Conservation (phyloP, 2,329 filamentous ascomycete genomes). For the Lachnellula suecica region DNA sequence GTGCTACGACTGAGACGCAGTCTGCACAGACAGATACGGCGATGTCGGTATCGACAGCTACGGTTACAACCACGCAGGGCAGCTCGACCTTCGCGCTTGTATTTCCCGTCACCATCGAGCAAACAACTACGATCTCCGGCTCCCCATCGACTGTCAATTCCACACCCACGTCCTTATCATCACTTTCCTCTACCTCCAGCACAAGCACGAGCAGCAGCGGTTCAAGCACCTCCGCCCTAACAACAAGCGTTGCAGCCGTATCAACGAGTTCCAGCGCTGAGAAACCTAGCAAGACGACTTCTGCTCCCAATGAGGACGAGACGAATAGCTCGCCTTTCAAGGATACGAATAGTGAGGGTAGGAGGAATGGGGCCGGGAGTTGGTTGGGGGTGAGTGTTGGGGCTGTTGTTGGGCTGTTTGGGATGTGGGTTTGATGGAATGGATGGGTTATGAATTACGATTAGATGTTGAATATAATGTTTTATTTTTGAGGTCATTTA, state of each 20-base stretch:
- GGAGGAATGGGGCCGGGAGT: neutral
- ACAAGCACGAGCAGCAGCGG: neutral
- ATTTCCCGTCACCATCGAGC: constrained; percentile 13
- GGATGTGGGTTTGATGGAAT: neutral
- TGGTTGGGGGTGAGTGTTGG: constrained; percentile 12
- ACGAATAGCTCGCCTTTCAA: constrained; percentile 31
- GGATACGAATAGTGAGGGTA: constrained; percentile 14
- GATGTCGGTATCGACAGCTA: constrained; percentile 6
- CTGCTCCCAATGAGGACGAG: constrained; percentile 10
- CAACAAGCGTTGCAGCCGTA: neutral
- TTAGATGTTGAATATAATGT: neutral
- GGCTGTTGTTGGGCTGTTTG: neutral
- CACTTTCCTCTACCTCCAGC: neutral
- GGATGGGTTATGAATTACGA: neutral
- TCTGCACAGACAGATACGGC: neutral
- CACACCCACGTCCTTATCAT: constrained; percentile 3
- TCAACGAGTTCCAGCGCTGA: constrained; percentile 7
- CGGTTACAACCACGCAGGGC: constrained; percentile 5
- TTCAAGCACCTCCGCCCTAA: neutral
- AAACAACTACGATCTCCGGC: constrained; percentile 12
- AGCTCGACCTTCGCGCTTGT: constrained; percentile 9
- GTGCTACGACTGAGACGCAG: neutral
- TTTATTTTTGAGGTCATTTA: too few species aligned
- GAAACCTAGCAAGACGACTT: constrained; percentile 12
- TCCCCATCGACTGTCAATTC: neutral